phyloP scores from a whole-genome alignment of 208 protist species.

The Trypanosoma grayi region DNA sequence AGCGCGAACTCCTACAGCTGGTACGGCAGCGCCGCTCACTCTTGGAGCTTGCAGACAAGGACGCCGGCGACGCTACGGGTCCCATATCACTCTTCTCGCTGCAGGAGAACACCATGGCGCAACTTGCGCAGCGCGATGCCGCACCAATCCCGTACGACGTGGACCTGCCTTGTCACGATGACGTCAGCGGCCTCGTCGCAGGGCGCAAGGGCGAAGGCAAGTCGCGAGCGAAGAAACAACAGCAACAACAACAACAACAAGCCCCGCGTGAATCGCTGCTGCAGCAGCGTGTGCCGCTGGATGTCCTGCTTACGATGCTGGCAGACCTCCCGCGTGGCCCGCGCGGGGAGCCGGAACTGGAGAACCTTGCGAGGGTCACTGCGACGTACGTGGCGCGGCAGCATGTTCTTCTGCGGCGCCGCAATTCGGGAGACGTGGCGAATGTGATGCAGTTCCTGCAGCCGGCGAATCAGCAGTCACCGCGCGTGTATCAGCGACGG shows the following conservation, averaged over 20 bases:
- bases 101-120: conserved; percentile 12
- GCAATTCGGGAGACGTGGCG: conserved; percentile 40
- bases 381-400: conserved; percentile 61
- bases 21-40: conserved; percentile 31
- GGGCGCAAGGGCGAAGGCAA: neutral
- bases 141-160: conserved; percentile 1
- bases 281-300: conserved; percentile 19
- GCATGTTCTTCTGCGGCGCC: conserved; percentile 65
- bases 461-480: neutral
- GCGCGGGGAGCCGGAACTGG: conserved; percentile 23
- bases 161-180: conserved; percentile 25
- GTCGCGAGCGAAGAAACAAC: conserved; percentile 1
- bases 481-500: conserved; percentile 21
- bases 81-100: conserved; percentile 2
- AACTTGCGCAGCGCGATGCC: conserved; percentile 8
- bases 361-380: conserved; percentile 42
- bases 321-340: conserved; percentile 23
- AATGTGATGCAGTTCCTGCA: conserved; percentile 35
- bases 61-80: neutral
- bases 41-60: conserved; percentile 7
- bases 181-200: conserved; percentile 15
- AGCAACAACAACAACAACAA: conserved; percentile 7
- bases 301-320: conserved; percentile 33
- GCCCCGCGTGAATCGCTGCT: no score
- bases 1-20: conserved; percentile 33